A percentile compares a stretch with the other conserved stretches of the same genome.
phyloP scores from a whole-genome alignment of 441 rosid species.

The Mallotus japonicus region DNA sequence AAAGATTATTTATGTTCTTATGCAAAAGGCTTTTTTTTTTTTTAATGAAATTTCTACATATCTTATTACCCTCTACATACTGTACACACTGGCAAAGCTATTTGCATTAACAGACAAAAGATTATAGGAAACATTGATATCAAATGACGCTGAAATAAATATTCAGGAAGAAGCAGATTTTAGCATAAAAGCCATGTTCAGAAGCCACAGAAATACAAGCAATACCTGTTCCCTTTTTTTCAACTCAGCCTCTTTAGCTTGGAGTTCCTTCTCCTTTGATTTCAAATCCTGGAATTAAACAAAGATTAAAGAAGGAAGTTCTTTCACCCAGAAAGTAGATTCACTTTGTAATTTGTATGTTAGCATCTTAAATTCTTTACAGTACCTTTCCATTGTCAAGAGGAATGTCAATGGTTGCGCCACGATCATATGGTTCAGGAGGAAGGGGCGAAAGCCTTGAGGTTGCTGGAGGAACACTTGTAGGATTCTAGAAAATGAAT shows the following conservation, averaged over 20 bases:
- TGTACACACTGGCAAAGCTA: too few species aligned
- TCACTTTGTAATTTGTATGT: background rate
- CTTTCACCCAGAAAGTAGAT: background rate
- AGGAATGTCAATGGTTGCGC: conserved; percentile 82
- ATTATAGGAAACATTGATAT: too few species aligned
- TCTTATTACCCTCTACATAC: too few species aligned
- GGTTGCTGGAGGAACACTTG: conserved; percentile 66
- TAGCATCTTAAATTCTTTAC: conserved; percentile 10
- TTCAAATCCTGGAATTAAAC: conserved; percentile 61
- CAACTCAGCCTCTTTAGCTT: conserved; percentile 89
- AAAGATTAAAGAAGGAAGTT: conserved; percentile 8
- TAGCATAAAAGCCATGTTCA: background rate
- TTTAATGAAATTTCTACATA: too few species aligned
- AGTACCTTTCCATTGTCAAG: conserved; percentile 72
- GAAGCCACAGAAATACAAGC: conserved; percentile 6
- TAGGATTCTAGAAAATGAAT: conserved; percentile 55
- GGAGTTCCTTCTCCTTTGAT: conserved; percentile 88
- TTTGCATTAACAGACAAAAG: too few species aligned
- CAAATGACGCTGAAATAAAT: too few species aligned
- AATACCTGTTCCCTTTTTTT: conserved; percentile 79
- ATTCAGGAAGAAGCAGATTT: background rate
- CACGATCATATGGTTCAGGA: conserved; percentile 93
- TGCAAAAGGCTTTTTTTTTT: too few species aligned
- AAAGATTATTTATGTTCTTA: too few species aligned
- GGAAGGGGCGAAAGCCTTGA: conserved; percentile 94